Evolutionary conservation across 2,329 filamentous ascomycete genomes (phyloP).

Genomic region (Alternaria ventricosa): DNA sequence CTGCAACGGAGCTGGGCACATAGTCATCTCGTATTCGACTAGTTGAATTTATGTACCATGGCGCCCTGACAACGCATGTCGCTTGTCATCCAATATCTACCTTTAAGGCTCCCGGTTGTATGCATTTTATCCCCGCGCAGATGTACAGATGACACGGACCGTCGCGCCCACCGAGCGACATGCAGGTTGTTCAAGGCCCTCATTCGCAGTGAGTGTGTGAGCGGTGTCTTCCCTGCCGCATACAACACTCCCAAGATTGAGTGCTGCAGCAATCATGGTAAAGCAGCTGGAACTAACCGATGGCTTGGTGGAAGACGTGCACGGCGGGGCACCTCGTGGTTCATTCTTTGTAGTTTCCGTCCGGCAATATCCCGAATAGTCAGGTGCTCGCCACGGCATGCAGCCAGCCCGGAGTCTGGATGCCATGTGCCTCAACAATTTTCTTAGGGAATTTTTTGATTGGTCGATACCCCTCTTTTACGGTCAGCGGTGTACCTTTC

Average conservation of each 20-base stretch:
- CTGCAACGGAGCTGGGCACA: conserved; percentile 26
- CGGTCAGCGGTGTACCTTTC: conserved; percentile 34
- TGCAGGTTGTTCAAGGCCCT: conserved; percentile 23
- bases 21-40: conserved; percentile 15
- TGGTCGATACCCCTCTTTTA: conserved; percentile 36
- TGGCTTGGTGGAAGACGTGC: conserved; percentile 11
- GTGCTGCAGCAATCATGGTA: conserved; percentile 1
- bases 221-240: conserved; percentile 20
- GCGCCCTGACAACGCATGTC: conserved; percentile 9
- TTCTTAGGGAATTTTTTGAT: conserved; percentile 31
- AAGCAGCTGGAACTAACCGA: not conserved
- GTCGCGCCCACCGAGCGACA: conserved; percentile 25
- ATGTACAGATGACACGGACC: conserved; percentile 30
- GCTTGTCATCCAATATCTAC: conserved; percentile 21
- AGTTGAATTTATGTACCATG: not conserved
- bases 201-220: conserved; percentile 13
- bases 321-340: conserved; percentile 20
- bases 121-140: conserved; percentile 13
- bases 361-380: conserved; percentile 27
- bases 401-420: conserved; percentile 29
- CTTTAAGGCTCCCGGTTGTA: conserved; percentile 16
- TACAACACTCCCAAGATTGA: not conserved
- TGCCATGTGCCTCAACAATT: conserved; percentile 37
- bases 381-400: conserved; percentile 43
- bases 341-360: conserved; percentile 22